Evolutionary conservation across 768 basidiomycete species (phyloP).

Genomic region (Tricholoma furcatifolium): DNA sequence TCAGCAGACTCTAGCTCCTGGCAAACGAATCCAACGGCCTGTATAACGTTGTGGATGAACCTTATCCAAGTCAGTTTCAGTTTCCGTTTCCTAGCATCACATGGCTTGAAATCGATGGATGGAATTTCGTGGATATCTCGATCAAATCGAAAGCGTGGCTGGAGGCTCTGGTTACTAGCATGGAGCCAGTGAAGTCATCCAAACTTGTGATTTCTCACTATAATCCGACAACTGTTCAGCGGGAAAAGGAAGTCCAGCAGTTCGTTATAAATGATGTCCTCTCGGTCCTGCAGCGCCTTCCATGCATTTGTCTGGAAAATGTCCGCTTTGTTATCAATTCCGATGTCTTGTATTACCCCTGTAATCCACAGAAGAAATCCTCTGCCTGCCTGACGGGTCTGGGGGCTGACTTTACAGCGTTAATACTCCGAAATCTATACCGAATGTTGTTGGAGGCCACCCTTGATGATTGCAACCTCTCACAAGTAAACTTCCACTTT

Average conservation of each 20-base stretch:
- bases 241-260: too few species aligned
- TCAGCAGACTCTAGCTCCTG: background rate
- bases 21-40: background rate
- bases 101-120: constrained; percentile 1
- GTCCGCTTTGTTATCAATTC: too few species aligned
- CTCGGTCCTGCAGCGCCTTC: too few species aligned
- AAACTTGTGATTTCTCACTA: too few species aligned
- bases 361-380: too few species aligned
- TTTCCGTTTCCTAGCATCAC: background rate
- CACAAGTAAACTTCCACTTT: background rate
- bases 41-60: background rate
- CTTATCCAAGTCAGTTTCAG: too few species aligned
- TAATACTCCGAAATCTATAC: background rate
- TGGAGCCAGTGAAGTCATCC: background rate
- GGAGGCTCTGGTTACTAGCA: background rate
- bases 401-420: background rate
- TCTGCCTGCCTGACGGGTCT: too few species aligned
- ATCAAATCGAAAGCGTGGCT: background rate
- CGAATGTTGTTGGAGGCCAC: background rate
- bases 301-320: too few species aligned
- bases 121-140: constrained; percentile 1
- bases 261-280: too few species aligned
- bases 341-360: too few species aligned
- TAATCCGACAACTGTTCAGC: too few species aligned
- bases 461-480: background rate